A percentile compares a stretch with the other conserved stretches of the same genome.
Conservation (phyloP, 2,329 filamentous ascomycete genomes). For the Aureobasidium melanogenum region DNA sequence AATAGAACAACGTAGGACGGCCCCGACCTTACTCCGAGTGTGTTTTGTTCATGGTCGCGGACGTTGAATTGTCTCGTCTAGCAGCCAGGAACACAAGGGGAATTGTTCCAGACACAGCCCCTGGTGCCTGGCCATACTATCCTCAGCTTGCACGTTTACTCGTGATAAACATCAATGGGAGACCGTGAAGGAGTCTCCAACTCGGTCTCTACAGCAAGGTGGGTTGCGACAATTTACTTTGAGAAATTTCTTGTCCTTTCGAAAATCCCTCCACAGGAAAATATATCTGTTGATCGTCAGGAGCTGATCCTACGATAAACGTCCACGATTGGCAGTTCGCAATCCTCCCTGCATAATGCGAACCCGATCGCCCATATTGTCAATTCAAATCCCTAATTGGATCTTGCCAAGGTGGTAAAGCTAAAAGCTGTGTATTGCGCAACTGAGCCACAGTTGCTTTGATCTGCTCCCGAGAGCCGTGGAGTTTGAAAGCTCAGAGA, state of each 20-base stretch:
- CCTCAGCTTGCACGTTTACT: not conserved
- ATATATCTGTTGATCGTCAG: not conserved
- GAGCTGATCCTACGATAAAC: not conserved
- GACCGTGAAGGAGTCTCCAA: not conserved
- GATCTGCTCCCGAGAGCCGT: not conserved
- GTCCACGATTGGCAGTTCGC: slow-evolving; percentile 6
- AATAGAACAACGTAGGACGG: not conserved
- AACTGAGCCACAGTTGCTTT: not conserved
- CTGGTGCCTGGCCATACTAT: not conserved
- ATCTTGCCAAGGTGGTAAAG: not conserved
- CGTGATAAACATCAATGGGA: not conserved
- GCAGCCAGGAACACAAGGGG: not conserved
- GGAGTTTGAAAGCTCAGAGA: not conserved
- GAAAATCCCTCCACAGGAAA: not conserved
- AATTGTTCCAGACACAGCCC: not conserved
- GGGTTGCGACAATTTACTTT: not conserved
- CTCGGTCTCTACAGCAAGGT: not conserved
- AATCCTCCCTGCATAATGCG: slow-evolving; percentile 9
- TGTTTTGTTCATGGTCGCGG: not conserved
- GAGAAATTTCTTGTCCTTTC: not conserved
- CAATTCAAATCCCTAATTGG: not conserved
- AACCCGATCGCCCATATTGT: not conserved
- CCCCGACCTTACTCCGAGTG: not conserved
- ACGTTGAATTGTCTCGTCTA: slow-evolving; percentile 3
- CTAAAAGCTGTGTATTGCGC: not conserved